Evolutionary conservation across 2,329 filamentous ascomycete species (phyloP), one percentile per base, ranked within the genome.

Genomic region (Alternaria longipes): DNA sequence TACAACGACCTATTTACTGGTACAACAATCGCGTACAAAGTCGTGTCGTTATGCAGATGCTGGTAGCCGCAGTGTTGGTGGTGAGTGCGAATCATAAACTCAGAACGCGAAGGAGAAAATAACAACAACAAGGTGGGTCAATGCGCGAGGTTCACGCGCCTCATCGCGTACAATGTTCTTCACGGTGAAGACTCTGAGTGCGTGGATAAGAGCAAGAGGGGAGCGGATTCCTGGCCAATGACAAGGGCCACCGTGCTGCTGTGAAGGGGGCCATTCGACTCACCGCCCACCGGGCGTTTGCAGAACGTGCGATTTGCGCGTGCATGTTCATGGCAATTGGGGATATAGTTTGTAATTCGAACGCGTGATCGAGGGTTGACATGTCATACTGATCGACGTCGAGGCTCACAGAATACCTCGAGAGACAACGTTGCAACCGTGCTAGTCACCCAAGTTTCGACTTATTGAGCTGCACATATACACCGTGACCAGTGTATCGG

Each of bases 251-350:
- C 24, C 8, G 2, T n/a, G 5, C n/a, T 24, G 44, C 8, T 16
- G 36, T 42, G 45, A 42, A 56, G 36, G 36, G 38, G 26, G 30
- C 22, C 20, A 49, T 49, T 28, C 45, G 16, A 34, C 45, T 51
- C 54, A 56, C 54, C 54, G 36, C 36, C 9, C 36, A 44, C 20
- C 36, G n/a, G 26, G 46, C 45, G 54, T 56, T 56, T 56, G 54
- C 28, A 34, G 9, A 34, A 14, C 9, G 46, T 36, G 32, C 2
- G n/a, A 26, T 32, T 11, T 41, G 18, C 16, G 26, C 26, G 14
- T 26, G 24, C 36, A 53, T 53, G 24, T 28, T 11, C 14, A 42
- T 9, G 41, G 56, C 51, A 40, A 11, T 26, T 4, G 14, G 18
- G 6, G 18, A 22, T 14, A 4, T 20, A 0, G 16, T 20, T 30